These are phyloP conservation scores for Brassica hybrid DNA, from an alignment of 441 rosid genomes.

Conservation along the genomic window DNA sequence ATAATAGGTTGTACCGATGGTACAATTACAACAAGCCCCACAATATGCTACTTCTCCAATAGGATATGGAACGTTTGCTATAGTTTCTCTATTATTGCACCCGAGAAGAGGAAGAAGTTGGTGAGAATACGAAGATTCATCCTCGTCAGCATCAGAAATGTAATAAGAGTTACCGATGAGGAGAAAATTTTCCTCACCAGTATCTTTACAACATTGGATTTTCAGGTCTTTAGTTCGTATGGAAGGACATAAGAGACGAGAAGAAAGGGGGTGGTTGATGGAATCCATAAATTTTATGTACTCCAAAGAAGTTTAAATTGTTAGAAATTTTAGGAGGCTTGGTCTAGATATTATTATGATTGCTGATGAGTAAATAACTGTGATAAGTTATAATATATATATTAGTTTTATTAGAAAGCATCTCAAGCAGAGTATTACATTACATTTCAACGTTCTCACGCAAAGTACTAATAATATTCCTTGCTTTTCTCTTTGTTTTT, in stretches of 20 bases:
- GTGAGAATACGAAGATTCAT: not conserved
- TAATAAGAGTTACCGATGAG: not conserved
- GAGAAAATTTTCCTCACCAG: not conserved
- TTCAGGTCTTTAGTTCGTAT: not conserved
- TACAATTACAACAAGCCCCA: not conserved
- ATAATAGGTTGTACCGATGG: not conserved
- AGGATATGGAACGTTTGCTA: not conserved
- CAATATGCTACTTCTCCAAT: not conserved
- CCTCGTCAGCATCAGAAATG: not conserved
- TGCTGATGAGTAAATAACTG: not conserved
- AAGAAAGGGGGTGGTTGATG: not conserved
- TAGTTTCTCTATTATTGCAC: not conserved
- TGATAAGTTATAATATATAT: not conserved
- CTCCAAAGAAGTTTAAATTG: not conserved
- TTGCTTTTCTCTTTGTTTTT: too few relatives aligned
- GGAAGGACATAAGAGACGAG: not conserved
- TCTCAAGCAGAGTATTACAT: not conserved
- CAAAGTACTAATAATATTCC: not conserved
- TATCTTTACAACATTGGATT: not conserved
- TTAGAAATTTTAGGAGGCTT: not conserved
- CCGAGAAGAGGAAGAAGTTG: not conserved
- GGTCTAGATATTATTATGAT: not conserved
- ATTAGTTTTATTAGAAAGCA: not conserved
- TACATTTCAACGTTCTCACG: not conserved
- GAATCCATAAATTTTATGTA: not conserved